Percentiles rank a stretch among this genome's conserved stretches.
These are phyloP conservation scores for Zygoascus tannicola DNA, from an alignment of 805 yeast genomes.

Conservation along the genomic window DNA sequence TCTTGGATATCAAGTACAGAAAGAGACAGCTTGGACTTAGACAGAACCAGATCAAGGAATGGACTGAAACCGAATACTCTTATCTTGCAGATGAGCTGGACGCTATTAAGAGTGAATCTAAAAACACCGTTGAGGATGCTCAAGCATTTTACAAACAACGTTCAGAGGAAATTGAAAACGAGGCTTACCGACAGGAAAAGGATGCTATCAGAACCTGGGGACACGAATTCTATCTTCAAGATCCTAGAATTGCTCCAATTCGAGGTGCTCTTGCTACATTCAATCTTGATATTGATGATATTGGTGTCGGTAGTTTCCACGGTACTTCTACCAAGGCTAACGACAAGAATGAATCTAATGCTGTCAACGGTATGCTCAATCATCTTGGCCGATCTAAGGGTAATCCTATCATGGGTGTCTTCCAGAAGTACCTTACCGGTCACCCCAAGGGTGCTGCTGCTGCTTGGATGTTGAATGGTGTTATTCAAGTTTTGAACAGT, in stretches of 20 bases:
- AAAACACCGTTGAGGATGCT: conserved; percentile 40
- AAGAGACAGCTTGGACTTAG: conserved; percentile 80
- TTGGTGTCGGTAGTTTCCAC: conserved; percentile 96
- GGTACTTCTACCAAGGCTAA: conserved; percentile 99
- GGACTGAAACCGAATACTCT: conserved; percentile 78
- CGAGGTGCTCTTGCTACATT: conserved; percentile 95
- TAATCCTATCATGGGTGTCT: conserved; percentile 94
- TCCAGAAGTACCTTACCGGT: conserved; percentile 98
- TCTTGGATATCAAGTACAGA: conserved; percentile 87
- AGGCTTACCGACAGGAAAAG: conserved; percentile 72
- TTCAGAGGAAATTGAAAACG: conserved; percentile 76
- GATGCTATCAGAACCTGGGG: conserved; percentile 94
- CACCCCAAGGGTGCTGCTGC: conserved; percentile 99
- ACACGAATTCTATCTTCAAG: conserved; percentile 83
- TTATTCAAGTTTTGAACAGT: conserved; percentile 79
- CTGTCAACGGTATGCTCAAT: conserved; percentile 84
- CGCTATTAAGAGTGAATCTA: conserved; percentile 33
- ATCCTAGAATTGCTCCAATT: conserved; percentile 91
- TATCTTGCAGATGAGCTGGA: conserved; percentile 63
- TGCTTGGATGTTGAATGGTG: conserved; percentile 99
- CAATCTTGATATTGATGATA: conserved; percentile 87
- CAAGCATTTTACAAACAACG: conserved; percentile 63
- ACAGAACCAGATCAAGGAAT: conserved; percentile 61
- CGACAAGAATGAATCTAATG: conserved; percentile 94
- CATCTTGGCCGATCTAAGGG: conserved; percentile 97